A percentile compares a stretch with the other conserved stretches of the same genome.
These are phyloP conservation scores for Boehmeria nivea DNA, from an alignment of 306 rosid species.

Conservation along the genomic window DNA sequence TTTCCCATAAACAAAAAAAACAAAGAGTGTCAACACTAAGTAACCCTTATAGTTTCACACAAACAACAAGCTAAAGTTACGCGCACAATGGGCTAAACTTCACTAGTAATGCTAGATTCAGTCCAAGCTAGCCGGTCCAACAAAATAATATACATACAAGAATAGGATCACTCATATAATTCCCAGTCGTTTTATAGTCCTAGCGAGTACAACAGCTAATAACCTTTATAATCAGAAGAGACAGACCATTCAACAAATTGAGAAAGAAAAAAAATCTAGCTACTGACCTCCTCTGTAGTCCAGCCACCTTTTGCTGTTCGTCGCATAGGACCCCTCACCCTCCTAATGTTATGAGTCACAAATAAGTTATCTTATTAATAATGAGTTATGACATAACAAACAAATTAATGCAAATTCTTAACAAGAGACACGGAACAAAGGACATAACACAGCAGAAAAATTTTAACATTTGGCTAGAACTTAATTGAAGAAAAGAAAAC, in stretches of 20 bases:
- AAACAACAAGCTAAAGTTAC: no score
- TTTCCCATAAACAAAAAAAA: background rate
- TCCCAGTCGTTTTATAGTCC: background rate
- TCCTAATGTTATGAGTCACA: slow-evolving; percentile 14
- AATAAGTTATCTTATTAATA: background rate
- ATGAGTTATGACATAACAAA: background rate
- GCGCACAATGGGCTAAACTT: no score
- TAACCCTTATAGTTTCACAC: no score
- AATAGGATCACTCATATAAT: background rate
- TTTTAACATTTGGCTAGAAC: no score
- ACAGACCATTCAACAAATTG: no score
- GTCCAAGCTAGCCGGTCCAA: no score
- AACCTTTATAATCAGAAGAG: background rate
- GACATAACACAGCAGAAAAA: no score
- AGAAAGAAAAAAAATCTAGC: slow-evolving; percentile 4
- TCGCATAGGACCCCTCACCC: slow-evolving; percentile 36
- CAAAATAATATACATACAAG: no score
- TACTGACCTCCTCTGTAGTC: slow-evolving; percentile 39
- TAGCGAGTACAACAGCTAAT: background rate
- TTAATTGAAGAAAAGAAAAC: no score
- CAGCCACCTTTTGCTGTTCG: slow-evolving; percentile 41
- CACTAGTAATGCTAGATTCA: no score
- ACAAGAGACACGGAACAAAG: no score
- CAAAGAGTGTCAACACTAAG: background rate
- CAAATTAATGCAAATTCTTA: no score